A percentile compares a stretch with the other conserved stretches of the same genome.
These are phyloP conservation scores for Mortierella alpina DNA, from an alignment of 192 early-diverging fungal genomes.

Conservation along the genomic window DNA sequence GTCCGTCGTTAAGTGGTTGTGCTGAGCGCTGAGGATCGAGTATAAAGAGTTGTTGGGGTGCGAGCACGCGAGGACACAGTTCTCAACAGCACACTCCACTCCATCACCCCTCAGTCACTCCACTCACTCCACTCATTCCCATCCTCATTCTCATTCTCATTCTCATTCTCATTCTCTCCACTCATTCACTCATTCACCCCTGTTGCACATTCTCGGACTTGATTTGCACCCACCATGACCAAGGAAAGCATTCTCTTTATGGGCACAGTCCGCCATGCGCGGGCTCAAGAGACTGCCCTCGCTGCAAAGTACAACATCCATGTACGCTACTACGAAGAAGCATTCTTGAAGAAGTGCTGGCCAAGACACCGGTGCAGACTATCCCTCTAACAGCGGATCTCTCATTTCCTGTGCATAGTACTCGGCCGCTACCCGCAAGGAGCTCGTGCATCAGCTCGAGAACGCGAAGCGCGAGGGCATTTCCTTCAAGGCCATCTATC, in stretches of 20 bases:
- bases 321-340: slow-evolving; percentile 9
- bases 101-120: background rate
- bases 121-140: background rate
- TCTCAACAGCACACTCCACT: background rate
- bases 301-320: slow-evolving; percentile 43
- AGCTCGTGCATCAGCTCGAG: slow-evolving; percentile 30
- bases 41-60: too few relatives aligned
- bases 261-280: slow-evolving; percentile 41
- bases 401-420: slow-evolving; percentile 10
- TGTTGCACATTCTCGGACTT: too few relatives aligned
- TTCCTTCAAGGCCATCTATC: slow-evolving; percentile 40
- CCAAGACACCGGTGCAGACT: too few relatives aligned
- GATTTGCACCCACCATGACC: slow-evolving; percentile 18
- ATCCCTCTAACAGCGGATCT: too few relatives aligned
- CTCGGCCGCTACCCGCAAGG: slow-evolving; percentile 27
- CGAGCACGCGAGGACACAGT: too few relatives aligned
- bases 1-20: too few relatives aligned
- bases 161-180: background rate
- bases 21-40: too few relatives aligned
- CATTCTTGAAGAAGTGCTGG: too few relatives aligned
- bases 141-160: background rate
- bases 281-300: slow-evolving; percentile 25
- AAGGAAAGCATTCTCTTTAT: slow-evolving; percentile 48
- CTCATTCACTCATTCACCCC: background rate
- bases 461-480: slow-evolving; percentile 31